These are phyloP conservation scores for Kwoniella europaea DNA, from an alignment of 768 basidiomycete species.

Conservation along the genomic window DNA sequence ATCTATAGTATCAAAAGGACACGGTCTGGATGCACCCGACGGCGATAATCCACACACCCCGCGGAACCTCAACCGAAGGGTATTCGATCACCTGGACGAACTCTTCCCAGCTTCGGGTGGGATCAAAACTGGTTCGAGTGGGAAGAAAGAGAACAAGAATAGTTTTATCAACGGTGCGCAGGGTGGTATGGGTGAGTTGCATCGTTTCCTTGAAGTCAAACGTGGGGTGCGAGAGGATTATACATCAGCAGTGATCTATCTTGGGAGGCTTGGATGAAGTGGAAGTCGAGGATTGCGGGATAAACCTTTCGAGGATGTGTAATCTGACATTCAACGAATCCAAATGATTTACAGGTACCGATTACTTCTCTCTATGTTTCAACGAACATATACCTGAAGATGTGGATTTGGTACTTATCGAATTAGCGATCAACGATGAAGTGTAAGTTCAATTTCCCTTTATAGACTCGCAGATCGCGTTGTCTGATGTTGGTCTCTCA, in stretches of 20 bases:
- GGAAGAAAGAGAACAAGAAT: constrained; percentile 37
- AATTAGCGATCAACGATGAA: constrained; percentile 51
- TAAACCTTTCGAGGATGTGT: too few relatives aligned
- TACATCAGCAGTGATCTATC: too few relatives aligned
- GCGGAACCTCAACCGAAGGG: constrained; percentile 34
- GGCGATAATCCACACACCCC: constrained; percentile 26
- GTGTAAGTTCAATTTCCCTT: constrained; percentile 22
- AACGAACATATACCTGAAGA: constrained; percentile 55
- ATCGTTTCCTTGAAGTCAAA: too few relatives aligned
- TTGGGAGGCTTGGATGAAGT: not conserved
- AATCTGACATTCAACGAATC: not conserved
- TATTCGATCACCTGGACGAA: constrained; percentile 43
- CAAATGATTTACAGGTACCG: constrained; percentile 23
- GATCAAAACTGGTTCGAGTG: constrained; percentile 13
- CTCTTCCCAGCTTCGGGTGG: constrained; percentile 37
- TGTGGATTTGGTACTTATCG: constrained; percentile 54
- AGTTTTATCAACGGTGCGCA: constrained; percentile 52
- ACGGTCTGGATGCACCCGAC: constrained; percentile 22
- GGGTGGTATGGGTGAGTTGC: constrained; percentile 45
- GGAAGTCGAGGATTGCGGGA: not conserved
- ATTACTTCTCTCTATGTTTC: constrained; percentile 56
- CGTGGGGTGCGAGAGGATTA: too few relatives aligned
- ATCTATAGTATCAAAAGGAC: constrained; percentile 34
- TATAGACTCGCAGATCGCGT: too few relatives aligned
- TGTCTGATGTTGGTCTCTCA: not conserved